Conservation (phyloP, 768 basidiomycete species). For the Phylloporus sp. region DNA sequence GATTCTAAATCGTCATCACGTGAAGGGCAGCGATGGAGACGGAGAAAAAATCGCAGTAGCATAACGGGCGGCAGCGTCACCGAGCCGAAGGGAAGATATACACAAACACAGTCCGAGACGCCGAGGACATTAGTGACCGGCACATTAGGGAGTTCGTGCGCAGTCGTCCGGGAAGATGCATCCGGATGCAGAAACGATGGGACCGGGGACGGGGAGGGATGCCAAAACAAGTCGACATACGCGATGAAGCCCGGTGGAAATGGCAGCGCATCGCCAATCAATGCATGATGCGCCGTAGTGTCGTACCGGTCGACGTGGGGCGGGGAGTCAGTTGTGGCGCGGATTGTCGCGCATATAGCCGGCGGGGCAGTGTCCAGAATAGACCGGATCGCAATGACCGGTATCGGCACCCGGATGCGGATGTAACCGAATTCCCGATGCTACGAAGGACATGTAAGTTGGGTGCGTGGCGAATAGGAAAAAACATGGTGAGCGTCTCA, state of each 20-base stretch:
- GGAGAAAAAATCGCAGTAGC: not conserved
- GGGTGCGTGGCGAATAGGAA: not conserved
- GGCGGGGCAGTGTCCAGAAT: slow-evolving; percentile 10
- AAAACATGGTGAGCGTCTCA: not conserved
- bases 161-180: not conserved
- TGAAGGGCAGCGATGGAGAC: slow-evolving; percentile 7
- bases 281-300: slow-evolving; percentile 2
- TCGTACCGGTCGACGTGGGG: slow-evolving; percentile 5
- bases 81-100: slow-evolving; percentile 10
- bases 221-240: not conserved
- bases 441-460: not conserved
- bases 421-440: slow-evolving; percentile 9
- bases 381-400: not conserved
- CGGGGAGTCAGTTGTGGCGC: not conserved
- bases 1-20: slow-evolving; percentile 41
- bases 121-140: slow-evolving; percentile 3
- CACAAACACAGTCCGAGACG: not conserved
- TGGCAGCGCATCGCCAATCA: slow-evolving; percentile 12
- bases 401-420: slow-evolving; percentile 9
- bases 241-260: slow-evolving; percentile 3
- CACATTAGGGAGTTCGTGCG: slow-evolving; percentile 1
- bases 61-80: slow-evolving; percentile 10
- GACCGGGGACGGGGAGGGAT: not conserved
- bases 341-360: slow-evolving; percentile 10
- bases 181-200: not conserved